A percentile compares a stretch with the other conserved stretches of the same genome.
Conservation (phyloP, 73 alveolate species). For the Durusdinium trenchii region DNA sequence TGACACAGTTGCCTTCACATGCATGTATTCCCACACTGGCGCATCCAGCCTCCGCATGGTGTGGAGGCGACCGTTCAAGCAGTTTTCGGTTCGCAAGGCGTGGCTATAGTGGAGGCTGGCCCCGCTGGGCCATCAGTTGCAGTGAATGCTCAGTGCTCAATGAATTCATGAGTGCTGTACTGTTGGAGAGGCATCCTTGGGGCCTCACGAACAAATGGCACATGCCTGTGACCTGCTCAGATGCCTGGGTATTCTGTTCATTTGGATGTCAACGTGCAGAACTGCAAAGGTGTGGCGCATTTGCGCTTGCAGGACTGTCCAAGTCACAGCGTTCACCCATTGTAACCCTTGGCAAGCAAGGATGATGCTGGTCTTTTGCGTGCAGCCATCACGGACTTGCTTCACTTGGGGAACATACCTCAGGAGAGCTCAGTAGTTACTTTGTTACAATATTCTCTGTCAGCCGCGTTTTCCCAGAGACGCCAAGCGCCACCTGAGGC, state of each 20-base stretch:
- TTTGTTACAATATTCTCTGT: too few species aligned
- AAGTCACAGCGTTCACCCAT: background rate
- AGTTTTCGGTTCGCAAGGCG: background rate
- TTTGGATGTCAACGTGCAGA: background rate
- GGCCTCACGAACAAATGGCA: slow-evolving; percentile 62
- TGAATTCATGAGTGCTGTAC: background rate
- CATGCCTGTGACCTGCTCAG: slow-evolving; percentile 59
- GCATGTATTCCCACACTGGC: too few species aligned
- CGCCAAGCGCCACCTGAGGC: background rate
- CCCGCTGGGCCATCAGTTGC: background rate
- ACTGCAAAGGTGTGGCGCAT: slow-evolving; percentile 62
- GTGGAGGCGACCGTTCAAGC: slow-evolving; percentile 42
- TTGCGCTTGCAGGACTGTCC: slow-evolving; percentile 31
- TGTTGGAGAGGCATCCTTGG: slow-evolving; percentile 35
- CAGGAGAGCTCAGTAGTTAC: too few species aligned
- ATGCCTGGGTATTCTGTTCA: background rate
- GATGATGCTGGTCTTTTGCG: slow-evolving; percentile 73
- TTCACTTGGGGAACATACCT: slow-evolving; percentile 26
- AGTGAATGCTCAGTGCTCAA: background rate
- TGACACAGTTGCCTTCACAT: background rate
- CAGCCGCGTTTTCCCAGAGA: background rate
- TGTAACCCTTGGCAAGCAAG: background rate
- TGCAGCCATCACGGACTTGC: slow-evolving; percentile 73
- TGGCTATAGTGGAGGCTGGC: slow-evolving; percentile 56
- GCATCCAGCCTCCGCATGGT: background rate